Conservation (phyloP, 495 filamentous ascomycete species). For the Evansstolkia leycettana region DNA sequence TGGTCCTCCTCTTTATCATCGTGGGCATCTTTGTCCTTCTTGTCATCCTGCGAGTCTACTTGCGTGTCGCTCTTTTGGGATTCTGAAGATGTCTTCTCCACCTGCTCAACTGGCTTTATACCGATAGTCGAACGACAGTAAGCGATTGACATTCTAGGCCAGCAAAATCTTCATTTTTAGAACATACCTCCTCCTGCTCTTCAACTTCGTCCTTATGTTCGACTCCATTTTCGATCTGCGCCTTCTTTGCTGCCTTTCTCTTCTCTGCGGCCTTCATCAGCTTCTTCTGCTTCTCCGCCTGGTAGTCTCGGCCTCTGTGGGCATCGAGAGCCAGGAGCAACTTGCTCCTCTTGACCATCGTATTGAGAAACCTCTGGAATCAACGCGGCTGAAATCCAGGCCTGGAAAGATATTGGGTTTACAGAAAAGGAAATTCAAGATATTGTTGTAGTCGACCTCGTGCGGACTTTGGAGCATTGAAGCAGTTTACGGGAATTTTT, state of each 20-base stretch:
- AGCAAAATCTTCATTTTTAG: slow-evolving; percentile 1
- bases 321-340: slow-evolving; percentile 52
- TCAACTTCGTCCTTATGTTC: slow-evolving; percentile 23
- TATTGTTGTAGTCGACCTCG: not conserved
- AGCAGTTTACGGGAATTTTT: slow-evolving; percentile 28
- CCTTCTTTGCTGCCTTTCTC: slow-evolving; percentile 35
- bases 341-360: slow-evolving; percentile 54
- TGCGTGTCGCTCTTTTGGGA: slow-evolving; percentile 5
- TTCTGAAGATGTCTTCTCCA: slow-evolving; percentile 1
- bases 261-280: slow-evolving; percentile 39
- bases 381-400: not conserved
- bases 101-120: not conserved
- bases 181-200: slow-evolving; percentile 11
- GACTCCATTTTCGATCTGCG: slow-evolving; percentile 16
- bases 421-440: not conserved
- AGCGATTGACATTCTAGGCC: not conserved
- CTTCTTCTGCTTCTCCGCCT: slow-evolving; percentile 55
- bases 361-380: slow-evolving; percentile 1
- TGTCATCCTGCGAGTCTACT: not conserved
- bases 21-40: not conserved
- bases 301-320: slow-evolving; percentile 55
- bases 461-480: slow-evolving; percentile 4
- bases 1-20: slow-evolving; percentile 13
- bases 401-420: not conserved
- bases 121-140: not conserved